These are phyloP conservation scores for Talaromyces sp. DNA, from an alignment of 2,329 filamentous ascomycete species.

Conservation along the genomic window DNA sequence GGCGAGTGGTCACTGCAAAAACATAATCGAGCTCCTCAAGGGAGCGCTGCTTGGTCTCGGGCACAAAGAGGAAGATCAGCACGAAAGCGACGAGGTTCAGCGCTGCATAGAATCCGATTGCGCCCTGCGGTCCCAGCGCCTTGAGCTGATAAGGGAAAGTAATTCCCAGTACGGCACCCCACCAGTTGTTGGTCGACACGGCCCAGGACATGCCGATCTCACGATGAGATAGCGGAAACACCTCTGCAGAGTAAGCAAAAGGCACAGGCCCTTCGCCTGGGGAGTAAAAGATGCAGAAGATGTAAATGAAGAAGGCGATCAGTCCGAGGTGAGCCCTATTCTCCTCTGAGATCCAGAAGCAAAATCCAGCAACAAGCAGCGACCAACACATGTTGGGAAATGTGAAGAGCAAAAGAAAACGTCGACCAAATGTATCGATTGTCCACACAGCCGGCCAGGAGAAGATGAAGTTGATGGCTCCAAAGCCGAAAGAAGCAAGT, in stretches of 20 bases:
- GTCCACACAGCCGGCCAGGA: constrained; percentile 62
- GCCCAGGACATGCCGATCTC: constrained; percentile 44
- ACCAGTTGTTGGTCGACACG: constrained; percentile 39
- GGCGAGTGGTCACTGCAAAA: constrained; percentile 51
- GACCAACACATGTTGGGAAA: constrained; percentile 69
- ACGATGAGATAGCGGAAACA: constrained; percentile 54
- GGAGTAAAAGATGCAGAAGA: constrained; percentile 63
- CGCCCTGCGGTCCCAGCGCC: constrained; percentile 46
- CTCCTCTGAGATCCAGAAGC: constrained; percentile 49
- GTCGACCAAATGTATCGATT: constrained; percentile 64
- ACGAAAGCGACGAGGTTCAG: constrained; percentile 56
- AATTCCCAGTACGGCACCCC: constrained; percentile 42
- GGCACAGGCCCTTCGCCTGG: constrained; percentile 59
- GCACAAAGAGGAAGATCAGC: constrained; percentile 57
- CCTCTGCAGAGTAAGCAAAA: constrained; percentile 54
- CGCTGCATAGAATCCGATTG: constrained; percentile 56
- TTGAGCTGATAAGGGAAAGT: constrained; percentile 43
- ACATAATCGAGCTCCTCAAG: constrained; percentile 53
- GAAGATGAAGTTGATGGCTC: constrained; percentile 62
- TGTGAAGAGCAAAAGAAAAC: constrained; percentile 60
- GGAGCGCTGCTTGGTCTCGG: constrained; percentile 51
- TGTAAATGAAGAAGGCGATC: constrained; percentile 60
- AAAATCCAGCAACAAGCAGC: constrained; percentile 58
- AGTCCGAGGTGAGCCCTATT: constrained; percentile 49
- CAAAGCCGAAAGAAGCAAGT: constrained; percentile 62